Percentiles rank a stretch among this genome's conserved stretches.
Conservation (phyloP, 768 basidiomycete genomes). For the Hericium coralloides region DNA sequence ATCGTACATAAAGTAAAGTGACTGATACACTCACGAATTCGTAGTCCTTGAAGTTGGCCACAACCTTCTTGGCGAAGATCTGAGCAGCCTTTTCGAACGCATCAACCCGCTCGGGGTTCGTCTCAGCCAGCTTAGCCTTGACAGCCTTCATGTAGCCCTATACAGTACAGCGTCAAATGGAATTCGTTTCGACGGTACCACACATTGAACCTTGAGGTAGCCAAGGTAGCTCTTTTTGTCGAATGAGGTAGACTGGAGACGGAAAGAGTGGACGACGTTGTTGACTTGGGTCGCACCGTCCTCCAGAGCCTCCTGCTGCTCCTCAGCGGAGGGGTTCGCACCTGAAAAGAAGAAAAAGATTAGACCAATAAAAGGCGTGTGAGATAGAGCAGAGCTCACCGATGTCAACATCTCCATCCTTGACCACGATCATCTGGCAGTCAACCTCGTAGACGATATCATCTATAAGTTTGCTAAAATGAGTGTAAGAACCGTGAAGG, state of each 20-base stretch:
- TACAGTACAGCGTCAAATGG: background rate
- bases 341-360: constrained; percentile 34
- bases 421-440: constrained; percentile 60
- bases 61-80: constrained; percentile 78
- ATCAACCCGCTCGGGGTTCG: constrained; percentile 49
- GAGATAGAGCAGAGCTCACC: constrained; percentile 36
- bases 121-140: constrained; percentile 52
- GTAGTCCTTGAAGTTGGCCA: constrained; percentile 86
- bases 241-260: constrained; percentile 70
- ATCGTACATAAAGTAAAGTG: background rate
- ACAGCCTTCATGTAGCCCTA: constrained; percentile 93
- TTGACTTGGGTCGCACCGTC: constrained; percentile 72
- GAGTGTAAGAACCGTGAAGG: background rate
- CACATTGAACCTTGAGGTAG: constrained; percentile 64
- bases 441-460: constrained; percentile 83
- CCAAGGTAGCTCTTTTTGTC: constrained; percentile 84
- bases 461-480: constrained; percentile 62
- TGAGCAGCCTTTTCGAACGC: constrained; percentile 78
- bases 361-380: background rate
- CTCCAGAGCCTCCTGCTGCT: constrained; percentile 71
- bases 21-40: constrained; percentile 64
- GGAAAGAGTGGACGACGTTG: constrained; percentile 89
- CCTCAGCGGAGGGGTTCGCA: constrained; percentile 90
- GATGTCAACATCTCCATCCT: constrained; percentile 82
- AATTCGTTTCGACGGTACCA: constrained; percentile 1